Conservation (phyloP, 495 filamentous ascomycete species). For the Penicillium soppii region DNA sequence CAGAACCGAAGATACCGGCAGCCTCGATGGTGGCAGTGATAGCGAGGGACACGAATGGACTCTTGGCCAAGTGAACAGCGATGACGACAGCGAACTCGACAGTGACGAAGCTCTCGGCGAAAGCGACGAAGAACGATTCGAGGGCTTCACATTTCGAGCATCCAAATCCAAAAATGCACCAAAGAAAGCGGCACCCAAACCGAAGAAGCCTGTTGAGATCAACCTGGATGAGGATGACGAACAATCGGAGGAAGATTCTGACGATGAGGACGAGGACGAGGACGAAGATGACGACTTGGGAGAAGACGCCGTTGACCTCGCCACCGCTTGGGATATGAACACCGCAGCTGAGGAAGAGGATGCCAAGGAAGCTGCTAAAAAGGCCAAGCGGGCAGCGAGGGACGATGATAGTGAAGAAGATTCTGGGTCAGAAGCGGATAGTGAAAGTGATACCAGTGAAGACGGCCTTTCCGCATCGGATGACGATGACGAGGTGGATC, state of each 20-base stretch:
- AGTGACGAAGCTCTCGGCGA: slow-evolving; percentile 92
- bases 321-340: slow-evolving; percentile 75
- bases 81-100: slow-evolving; percentile 82
- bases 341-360: slow-evolving; percentile 48
- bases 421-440: slow-evolving; percentile 38
- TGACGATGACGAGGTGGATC: slow-evolving; percentile 56
- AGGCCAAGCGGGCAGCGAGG: slow-evolving; percentile 29
- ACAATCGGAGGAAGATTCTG: slow-evolving; percentile 44
- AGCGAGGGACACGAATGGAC: slow-evolving; percentile 89
- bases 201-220: slow-evolving; percentile 40
- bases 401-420: slow-evolving; percentile 38
- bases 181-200: slow-evolving; percentile 21
- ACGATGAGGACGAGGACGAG: slow-evolving; percentile 46
- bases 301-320: slow-evolving; percentile 82
- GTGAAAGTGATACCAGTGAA: slow-evolving; percentile 50
- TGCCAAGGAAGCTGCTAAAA: slow-evolving; percentile 28
- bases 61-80: slow-evolving; percentile 69
- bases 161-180: slow-evolving; percentile 45
- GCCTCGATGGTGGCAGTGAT: slow-evolving; percentile 65
- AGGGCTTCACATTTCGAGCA: slow-evolving; percentile 69
- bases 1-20: slow-evolving; percentile 40
- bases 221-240: slow-evolving; percentile 59
- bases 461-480: slow-evolving; percentile 53
- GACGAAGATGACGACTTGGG: slow-evolving; percentile 67
- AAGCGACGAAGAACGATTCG: slow-evolving; percentile 81